Evolutionary conservation across 208 protist species (phyloP).

Genomic region (Acanthamoeba royreba): DNA sequence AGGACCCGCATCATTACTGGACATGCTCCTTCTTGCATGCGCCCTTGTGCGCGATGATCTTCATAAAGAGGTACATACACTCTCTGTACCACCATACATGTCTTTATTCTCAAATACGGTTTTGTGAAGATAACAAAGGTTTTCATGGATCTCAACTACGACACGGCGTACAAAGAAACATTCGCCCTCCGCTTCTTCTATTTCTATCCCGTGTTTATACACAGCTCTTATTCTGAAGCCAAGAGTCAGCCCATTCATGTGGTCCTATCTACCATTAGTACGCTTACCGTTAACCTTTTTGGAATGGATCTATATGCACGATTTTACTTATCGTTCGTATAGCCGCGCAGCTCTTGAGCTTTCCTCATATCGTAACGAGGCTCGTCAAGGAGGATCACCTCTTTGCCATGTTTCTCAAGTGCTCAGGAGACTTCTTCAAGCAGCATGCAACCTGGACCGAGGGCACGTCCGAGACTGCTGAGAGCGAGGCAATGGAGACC

Average conservation of each 20-base stretch:
- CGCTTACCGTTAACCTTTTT: not conserved
- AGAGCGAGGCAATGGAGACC: no score
- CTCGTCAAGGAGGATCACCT: not conserved
- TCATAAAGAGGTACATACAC: not conserved
- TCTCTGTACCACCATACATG: no score
- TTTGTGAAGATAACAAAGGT: not conserved
- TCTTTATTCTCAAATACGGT: no score
- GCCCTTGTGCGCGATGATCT: not conserved
- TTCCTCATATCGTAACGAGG: not conserved
- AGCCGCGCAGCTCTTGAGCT: constrained; percentile 1
- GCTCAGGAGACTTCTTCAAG: not conserved
- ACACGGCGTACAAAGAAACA: not conserved
- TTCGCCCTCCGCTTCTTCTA: not conserved
- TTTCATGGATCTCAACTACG: constrained; percentile 25
- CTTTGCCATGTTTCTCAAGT: not conserved
- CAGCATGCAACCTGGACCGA: not conserved
- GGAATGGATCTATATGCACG: no score
- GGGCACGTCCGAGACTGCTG: no score
- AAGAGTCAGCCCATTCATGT: not conserved
- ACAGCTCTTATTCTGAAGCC: not conserved
- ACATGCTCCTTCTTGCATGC: not conserved
- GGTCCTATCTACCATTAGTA: constrained; percentile 11
- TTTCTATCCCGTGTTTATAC: not conserved
- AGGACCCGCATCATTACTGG: not conserved
- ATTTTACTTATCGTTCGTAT: no score